Conservation (phyloP, 257 asterid species). For the Nemophila menziesii region DNA sequence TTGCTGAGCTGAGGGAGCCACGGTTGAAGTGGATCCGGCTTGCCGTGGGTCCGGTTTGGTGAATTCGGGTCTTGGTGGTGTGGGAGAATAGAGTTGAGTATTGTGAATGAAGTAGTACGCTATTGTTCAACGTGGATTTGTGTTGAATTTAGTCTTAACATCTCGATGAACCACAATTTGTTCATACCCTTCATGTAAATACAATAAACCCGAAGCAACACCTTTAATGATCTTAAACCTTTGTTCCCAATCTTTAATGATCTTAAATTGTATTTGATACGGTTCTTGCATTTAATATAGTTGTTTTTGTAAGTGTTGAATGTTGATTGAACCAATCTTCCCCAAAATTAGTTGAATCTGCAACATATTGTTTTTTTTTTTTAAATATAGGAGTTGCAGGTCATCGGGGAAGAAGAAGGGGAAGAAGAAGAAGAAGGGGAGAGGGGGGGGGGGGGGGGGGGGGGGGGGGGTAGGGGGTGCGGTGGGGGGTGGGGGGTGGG, state of each 20-base stretch:
- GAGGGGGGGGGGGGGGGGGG: too few species aligned
- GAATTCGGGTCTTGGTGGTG: conserved; percentile 3
- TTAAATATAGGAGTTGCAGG: too few species aligned
- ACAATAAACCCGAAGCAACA: conserved; percentile 48
- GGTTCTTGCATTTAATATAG: too few species aligned
- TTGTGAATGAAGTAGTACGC: not conserved
- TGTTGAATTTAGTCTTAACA: conserved; percentile 18
- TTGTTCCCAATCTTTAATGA: conserved; percentile 38
- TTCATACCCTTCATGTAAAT: conserved; percentile 66
- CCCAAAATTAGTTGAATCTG: too few species aligned
- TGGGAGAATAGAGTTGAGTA: not conserved
- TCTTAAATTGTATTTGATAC: too few species aligned
- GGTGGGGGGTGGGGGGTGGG: too few species aligned
- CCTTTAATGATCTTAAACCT: conserved; percentile 55
- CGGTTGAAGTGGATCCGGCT: conserved; percentile 34
- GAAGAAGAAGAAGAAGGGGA: too few species aligned
- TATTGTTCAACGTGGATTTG: not conserved
- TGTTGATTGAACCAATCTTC: too few species aligned
- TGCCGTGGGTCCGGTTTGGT: conserved; percentile 51
- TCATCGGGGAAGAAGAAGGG: too few species aligned
- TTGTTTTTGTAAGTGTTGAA: too few species aligned
- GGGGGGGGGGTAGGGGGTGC: too few species aligned
- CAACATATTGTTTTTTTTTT: too few species aligned
- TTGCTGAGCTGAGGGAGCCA: conserved; percentile 66
- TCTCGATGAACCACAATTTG: conserved; percentile 67